A percentile compares a stretch with the other conserved stretches of the same genome.
Evolutionary conservation across 352 stramenopile genomes (phyloP).

Genomic region (Phytophthora quininea): DNA sequence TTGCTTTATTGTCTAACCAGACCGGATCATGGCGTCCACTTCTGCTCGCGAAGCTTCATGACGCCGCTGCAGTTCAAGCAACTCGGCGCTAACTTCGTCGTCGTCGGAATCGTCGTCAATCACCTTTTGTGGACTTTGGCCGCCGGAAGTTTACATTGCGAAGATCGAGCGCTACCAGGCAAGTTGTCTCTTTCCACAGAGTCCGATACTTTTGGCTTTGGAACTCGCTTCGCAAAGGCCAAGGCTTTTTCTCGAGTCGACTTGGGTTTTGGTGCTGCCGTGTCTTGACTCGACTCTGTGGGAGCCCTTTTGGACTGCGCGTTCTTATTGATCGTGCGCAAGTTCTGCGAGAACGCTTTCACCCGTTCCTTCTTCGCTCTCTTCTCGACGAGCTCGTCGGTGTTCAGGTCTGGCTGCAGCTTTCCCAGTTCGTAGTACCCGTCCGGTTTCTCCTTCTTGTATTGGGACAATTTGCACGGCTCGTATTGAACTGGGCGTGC

Average conservation of each 20-base stretch:
- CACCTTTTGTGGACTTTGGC: slow-evolving; percentile 45
- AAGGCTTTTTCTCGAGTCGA: slow-evolving; percentile 77
- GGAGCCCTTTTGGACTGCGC: slow-evolving; percentile 38
- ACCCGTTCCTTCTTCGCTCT: slow-evolving; percentile 78
- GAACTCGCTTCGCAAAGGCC: slow-evolving; percentile 81
- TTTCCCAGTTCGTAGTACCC: slow-evolving; percentile 91
- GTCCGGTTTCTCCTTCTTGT: slow-evolving; percentile 84
- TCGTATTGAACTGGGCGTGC: slow-evolving; percentile 78
- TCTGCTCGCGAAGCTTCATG: slow-evolving; percentile 78
- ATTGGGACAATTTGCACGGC: slow-evolving; percentile 85
- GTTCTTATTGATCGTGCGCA: slow-evolving; percentile 78
- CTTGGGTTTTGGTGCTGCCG: slow-evolving; percentile 41
- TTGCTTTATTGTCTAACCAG: slow-evolving; percentile 7
- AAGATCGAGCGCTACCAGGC: neutral
- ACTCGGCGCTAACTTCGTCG: slow-evolving; percentile 63
- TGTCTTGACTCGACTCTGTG: slow-evolving; percentile 19
- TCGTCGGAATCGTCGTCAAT: slow-evolving; percentile 67
- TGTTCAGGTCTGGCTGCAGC: slow-evolving; percentile 86
- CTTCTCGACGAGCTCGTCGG: slow-evolving; percentile 80
- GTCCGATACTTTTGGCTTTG: slow-evolving; percentile 59
- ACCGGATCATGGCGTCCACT: slow-evolving; percentile 73
- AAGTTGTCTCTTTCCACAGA: slow-evolving; percentile 15
- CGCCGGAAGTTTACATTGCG: slow-evolving; percentile 7
- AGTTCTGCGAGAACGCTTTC: slow-evolving; percentile 85
- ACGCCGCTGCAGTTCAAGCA: slow-evolving; percentile 70